Evolutionary conservation across 345 rosid species (phyloP).

Genomic region (Citrus maxima): DNA sequence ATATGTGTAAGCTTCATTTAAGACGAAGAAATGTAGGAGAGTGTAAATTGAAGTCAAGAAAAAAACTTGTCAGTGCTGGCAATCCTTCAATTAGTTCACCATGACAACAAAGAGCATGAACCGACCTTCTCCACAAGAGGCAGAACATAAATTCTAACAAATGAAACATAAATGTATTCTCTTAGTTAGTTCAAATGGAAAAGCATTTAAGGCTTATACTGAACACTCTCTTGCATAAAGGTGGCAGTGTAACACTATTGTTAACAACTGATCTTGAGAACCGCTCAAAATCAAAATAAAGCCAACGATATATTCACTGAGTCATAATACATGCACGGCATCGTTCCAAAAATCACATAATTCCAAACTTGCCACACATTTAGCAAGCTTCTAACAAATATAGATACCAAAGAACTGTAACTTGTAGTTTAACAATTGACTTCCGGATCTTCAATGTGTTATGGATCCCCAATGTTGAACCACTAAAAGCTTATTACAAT

Average conservation of each 20-base stretch:
- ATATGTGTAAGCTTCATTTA: neutral
- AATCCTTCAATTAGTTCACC: neutral
- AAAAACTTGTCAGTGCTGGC: neutral
- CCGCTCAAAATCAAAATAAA: slow-evolving; percentile 4
- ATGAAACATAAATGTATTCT: neutral
- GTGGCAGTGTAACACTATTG: neutral
- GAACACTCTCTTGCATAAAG: slow-evolving; percentile 12
- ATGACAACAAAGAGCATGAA: neutral
- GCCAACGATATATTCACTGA: slow-evolving; percentile 2
- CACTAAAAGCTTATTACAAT: slow-evolving; percentile 6
- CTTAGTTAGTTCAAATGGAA: slow-evolving; percentile 2
- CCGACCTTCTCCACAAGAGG: neutral
- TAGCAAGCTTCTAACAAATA: slow-evolving; percentile 11
- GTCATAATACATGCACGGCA: neutral
- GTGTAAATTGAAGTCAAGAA: neutral
- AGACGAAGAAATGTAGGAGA: neutral
- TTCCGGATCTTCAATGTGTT: slow-evolving; percentile 8
- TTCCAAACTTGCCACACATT: slow-evolving; percentile 10
- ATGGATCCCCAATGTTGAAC: neutral
- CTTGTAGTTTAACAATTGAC: neutral
- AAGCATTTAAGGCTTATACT: slow-evolving; percentile 8
- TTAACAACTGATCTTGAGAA: slow-evolving; percentile 4
- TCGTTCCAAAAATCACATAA: neutral
- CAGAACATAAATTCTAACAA: slow-evolving; percentile 7
- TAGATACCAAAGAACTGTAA: neutral